Evolutionary conservation across 2,329 filamentous ascomycete species (phyloP).

Genomic region (Ophiocordyceps australis): DNA sequence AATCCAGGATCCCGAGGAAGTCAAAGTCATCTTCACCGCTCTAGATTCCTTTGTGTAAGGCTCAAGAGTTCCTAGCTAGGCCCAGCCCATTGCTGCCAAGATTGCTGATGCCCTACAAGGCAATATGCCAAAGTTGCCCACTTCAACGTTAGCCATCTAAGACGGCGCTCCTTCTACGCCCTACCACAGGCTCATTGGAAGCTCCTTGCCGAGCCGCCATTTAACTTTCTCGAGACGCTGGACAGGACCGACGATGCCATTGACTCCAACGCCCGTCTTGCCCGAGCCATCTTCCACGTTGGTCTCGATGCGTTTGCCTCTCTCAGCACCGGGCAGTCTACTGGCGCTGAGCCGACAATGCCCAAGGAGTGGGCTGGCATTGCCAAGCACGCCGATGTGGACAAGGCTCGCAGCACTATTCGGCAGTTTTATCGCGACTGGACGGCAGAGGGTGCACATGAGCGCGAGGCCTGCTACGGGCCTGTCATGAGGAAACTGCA

Average conservation of each 20-base stretch:
- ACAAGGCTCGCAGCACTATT: constrained; percentile 84
- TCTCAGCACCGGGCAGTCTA: constrained; percentile 12
- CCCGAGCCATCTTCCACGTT: constrained; percentile 55
- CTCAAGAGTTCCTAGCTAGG: no score
- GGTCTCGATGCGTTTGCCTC: constrained; percentile 51
- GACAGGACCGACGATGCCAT: constrained; percentile 73
- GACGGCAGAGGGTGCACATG: constrained; percentile 57
- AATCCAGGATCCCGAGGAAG: constrained; percentile 62
- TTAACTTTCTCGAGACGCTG: constrained; percentile 66
- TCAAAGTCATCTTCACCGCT: constrained; percentile 59
- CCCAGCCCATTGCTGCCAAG: no score
- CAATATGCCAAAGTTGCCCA: constrained; percentile 77
- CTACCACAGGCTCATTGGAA: constrained; percentile 71
- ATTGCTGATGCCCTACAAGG: constrained; percentile 26
- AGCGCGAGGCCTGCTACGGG: constrained; percentile 61
- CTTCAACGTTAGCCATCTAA: constrained; percentile 77
- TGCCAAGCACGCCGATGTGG: constrained; percentile 57
- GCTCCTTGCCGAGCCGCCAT: constrained; percentile 63
- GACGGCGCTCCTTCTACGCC: constrained; percentile 85
- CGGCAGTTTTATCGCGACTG: constrained; percentile 93
- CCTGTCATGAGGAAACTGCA: constrained; percentile 53
- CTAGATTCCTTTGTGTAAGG: constrained; percentile 81
- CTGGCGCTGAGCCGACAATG: constrained; percentile 23
- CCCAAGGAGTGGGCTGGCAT: constrained; percentile 49
- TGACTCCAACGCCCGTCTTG: constrained; percentile 69